Base-by-base conservation (phyloP, 2,329 filamentous ascomycete species). In the Alternaria dauci region DNA sequence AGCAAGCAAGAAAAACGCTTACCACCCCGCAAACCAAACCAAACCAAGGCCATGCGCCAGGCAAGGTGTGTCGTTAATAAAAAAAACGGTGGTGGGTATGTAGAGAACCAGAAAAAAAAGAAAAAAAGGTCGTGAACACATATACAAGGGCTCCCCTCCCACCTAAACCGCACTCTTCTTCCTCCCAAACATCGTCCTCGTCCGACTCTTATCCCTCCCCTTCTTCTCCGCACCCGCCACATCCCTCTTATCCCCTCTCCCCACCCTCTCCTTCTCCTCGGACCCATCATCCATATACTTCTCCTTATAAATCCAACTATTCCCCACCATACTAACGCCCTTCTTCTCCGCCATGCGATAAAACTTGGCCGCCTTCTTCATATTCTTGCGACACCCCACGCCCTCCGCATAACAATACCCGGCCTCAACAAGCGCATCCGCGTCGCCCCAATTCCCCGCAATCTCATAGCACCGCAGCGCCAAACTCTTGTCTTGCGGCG, bases 271-370 rank as follows among this genome's bases (percentile, higher is more conserved):
- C 59, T 79, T 76, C 8, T 74, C 67, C 59, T 79, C 76, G 5
- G 73, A 72, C 72, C 67, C 74, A 58, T 75, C 91, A 61, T 90
- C 88, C 81, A 85, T 85, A 77, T 98, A 98, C 76, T 98, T 98
- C 58, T 93, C 82, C 79, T 98, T 98, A 83, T 97, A 94, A 70
- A 98, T 98, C 94, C 95, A 99, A 83, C 93, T 97, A 78, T 98
- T 98, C 56, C 95, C 95, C 58, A 97, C 91, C 93, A 98, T 98
- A 79, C 89, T 96, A 84, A 97, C 94, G 7, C 95, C 95, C 80
- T 95, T 95, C 25, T 90, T 89, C 77, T 97, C 95, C 6, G 95
- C 95, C 82, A 90, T 86, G 23, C 95, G 89, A 78, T 98, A 98
- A 72, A 95, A 93, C 62, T 88, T 91, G 60, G 95, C 94, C 51